Percentiles rank a stretch among this genome's conserved stretches.
These are phyloP conservation scores for Citrullus mucosospermus DNA, from an alignment of 306 rosid genomes.

Conservation along the genomic window DNA sequence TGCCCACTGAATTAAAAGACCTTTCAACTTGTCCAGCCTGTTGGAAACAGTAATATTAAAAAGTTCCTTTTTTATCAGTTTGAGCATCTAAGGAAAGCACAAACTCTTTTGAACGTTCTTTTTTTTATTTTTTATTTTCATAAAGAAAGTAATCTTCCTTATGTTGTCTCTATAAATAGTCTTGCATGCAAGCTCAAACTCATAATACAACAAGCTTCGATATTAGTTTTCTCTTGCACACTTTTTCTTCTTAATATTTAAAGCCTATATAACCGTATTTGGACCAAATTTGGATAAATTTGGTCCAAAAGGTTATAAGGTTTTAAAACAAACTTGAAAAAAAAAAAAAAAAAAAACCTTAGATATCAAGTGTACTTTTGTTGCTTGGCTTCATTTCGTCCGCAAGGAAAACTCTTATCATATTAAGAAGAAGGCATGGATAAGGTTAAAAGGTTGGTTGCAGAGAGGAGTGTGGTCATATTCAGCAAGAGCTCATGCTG, in stretches of 20 bases:
- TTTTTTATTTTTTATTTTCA: not conserved
- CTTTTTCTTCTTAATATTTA: conserved; percentile 22
- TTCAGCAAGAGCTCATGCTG: conserved; percentile 96
- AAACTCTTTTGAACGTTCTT: conserved; percentile 35
- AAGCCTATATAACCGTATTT: conserved; percentile 28
- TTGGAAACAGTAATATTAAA: conserved; percentile 16
- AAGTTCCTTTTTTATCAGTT: conserved; percentile 30
- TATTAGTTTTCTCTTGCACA: conserved; percentile 19
- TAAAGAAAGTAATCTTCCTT: conserved; percentile 21
- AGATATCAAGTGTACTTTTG: not conserved
- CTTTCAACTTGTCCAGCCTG: conserved; percentile 42
- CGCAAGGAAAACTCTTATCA: not conserved
- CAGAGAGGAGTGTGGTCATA: conserved; percentile 79
- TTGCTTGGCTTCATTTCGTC: not conserved
- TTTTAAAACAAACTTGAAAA: conserved; percentile 10
- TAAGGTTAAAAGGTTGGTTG: conserved; percentile 64
- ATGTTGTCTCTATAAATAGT: conserved; percentile 70
- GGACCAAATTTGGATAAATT: conserved; percentile 45
- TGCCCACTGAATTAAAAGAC: conserved; percentile 18
- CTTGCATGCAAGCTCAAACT: conserved; percentile 34
- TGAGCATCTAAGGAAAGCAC: conserved; percentile 56
- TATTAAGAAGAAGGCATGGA: conserved; percentile 39
- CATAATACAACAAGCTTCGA: conserved; percentile 33
- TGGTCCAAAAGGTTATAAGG: conserved; percentile 37
- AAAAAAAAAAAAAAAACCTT: not conserved